These are phyloP conservation scores for Pseudotulostoma volvatum DNA, from an alignment of 495 filamentous ascomycete genomes.

Conservation along the genomic window DNA sequence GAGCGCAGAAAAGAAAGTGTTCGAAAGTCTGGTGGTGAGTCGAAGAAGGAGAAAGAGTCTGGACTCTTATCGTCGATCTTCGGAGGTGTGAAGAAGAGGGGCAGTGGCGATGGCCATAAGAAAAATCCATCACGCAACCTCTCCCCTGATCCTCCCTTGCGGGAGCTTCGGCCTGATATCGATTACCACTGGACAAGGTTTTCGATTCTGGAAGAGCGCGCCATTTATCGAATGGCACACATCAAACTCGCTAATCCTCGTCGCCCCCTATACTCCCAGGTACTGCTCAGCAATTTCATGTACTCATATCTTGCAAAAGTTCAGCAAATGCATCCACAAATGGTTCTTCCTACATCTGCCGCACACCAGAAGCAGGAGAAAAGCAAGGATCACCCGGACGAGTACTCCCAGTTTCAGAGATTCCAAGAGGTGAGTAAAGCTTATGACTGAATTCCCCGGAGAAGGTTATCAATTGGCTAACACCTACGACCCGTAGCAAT, in stretches of 20 bases:
- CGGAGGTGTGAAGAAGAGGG: conserved; percentile 69
- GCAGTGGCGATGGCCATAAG: conserved; percentile 43
- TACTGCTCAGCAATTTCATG: conserved; percentile 98
- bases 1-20: conserved; percentile 69
- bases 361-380: conserved; percentile 43
- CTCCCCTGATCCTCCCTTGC: conserved; percentile 64
- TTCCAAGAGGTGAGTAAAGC: conserved; percentile 43
- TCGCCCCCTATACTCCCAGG: conserved; percentile 82
- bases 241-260: conserved; percentile 97
- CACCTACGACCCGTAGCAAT: conserved; percentile 31
- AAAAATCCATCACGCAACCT: conserved; percentile 60
- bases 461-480: too few relatives aligned
- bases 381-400: conserved; percentile 48
- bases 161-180: conserved; percentile 60
- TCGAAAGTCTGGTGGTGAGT: conserved; percentile 52
- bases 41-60: conserved; percentile 74
- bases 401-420: conserved; percentile 44
- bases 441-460: background rate
- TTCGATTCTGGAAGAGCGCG: conserved; percentile 85
- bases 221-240: conserved; percentile 97
- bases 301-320: conserved; percentile 98
- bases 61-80: conserved; percentile 83
- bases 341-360: conserved; percentile 49
- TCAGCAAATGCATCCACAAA: conserved; percentile 91
- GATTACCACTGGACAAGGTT: conserved; percentile 96